Base-by-base conservation (phyloP, 768 basidiomycete species). In the Agrocybe pediades region DNA sequence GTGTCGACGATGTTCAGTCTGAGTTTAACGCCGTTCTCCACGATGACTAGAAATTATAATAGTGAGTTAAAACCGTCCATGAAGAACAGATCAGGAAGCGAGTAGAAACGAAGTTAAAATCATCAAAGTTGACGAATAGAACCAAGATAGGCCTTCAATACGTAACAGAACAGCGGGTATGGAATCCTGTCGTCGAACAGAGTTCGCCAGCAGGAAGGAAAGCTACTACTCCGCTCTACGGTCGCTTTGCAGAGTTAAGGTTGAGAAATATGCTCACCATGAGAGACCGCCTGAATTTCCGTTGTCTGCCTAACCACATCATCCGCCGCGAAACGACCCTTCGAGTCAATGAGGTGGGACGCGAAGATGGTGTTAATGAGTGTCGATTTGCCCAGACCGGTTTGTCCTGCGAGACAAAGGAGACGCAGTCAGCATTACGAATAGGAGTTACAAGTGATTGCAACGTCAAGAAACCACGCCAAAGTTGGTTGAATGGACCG, bases 351-450 rank as follows among this genome's bases (percentile, higher is more conserved):
- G 70, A 99, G 83, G 77, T 98, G 96, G 52, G 95, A 96, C 55
- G 97, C 96, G 69, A 99, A 99, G 72, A 99, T 92, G 44, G 96
- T 98, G 83, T 98, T 98, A 71, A 98, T 93, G 66, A 99, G 79
- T 41, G 96, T 99, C 66, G 95, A 97, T 80, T 99, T 99, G 70
- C 96, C 96, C 41, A 99, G 80, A 57, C 96, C 96, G 47, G 95
- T 98, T 79, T 96, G 96, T 49, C 95, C 95, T 97, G 59, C 39
- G 54, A 36, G 23, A 36, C 3, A 2, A 53, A 36, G 9, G 3
- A 15, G 29, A 20, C 16, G 20, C 41, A 25, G 7, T 9, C 5
- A 43, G 40, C 16, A 6, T 4, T 16, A 5, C 19, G 20, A 20
- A 24, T 15, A 5, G 33, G 13, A 8, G 11, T 41, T 7, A 39